phyloP scores from a whole-genome alignment of 768 basidiomycete genomes.

The Calocybe gangraenosa region DNA sequence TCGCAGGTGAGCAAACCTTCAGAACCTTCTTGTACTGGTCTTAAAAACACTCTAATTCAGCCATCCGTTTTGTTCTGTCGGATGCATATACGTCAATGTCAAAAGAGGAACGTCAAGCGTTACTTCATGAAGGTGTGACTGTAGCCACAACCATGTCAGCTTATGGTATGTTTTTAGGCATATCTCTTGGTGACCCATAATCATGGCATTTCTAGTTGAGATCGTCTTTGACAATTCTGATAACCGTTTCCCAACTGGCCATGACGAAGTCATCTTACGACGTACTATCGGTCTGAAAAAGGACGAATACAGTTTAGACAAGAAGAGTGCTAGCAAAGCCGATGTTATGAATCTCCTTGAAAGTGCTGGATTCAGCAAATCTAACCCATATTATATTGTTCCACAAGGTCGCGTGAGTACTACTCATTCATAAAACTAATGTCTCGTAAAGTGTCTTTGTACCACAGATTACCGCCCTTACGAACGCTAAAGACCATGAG shows the following conservation, averaged over 20 bases:
- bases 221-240: conserved; percentile 96
- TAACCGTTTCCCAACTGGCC: conserved; percentile 89
- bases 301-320: conserved; percentile 96
- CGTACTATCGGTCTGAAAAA: conserved; percentile 97
- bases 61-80: conserved; percentile 95
- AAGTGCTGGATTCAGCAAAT: conserved; percentile 94
- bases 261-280: conserved; percentile 82
- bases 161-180: conserved; percentile 53
- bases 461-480: conserved; percentile 84
- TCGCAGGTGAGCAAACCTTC: conserved; percentile 60
- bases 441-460: conserved; percentile 3
- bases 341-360: conserved; percentile 98
- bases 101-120: conserved; percentile 84
- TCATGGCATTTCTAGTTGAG: conserved; percentile 50
- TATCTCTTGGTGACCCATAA: conserved; percentile 1
- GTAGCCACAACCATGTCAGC: conserved; percentile 88
- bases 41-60: conserved; percentile 30
- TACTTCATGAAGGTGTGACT: conserved; percentile 93
- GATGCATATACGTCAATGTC: conserved; percentile 97
- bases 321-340: conserved; percentile 92
- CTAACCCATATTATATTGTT: conserved; percentile 99
- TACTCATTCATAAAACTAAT: background rate
- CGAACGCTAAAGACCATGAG: conserved; percentile 96
- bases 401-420: conserved; percentile 89
- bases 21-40: background rate